Percentiles rank a stretch among this genome's conserved stretches.
Evolutionary conservation across 352 stramenopile species (phyloP).

Genomic region (Phytopythium montanum): DNA sequence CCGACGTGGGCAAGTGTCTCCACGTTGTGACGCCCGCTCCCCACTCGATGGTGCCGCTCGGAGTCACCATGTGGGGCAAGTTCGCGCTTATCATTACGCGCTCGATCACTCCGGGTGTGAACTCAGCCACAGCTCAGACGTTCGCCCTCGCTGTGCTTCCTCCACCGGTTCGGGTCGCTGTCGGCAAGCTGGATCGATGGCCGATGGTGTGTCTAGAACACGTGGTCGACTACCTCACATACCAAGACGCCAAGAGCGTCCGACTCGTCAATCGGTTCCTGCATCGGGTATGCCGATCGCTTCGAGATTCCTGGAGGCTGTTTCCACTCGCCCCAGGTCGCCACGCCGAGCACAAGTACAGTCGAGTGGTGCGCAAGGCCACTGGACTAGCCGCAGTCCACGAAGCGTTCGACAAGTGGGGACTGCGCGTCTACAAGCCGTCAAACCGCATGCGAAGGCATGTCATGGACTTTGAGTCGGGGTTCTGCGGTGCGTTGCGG

Average conservation of each 20-base stretch:
- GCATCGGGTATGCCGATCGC: constrained; percentile 28
- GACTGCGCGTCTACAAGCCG: constrained; percentile 40
- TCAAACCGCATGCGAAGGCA: constrained; percentile 34
- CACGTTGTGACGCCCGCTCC: constrained; percentile 19
- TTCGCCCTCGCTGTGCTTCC: constrained; percentile 22
- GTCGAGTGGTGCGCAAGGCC: constrained; percentile 25
- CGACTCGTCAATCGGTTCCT: constrained; percentile 34
- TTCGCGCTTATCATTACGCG: constrained; percentile 12
- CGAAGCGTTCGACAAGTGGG: constrained; percentile 60
- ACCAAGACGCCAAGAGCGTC: constrained; percentile 40
- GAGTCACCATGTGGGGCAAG: constrained; percentile 20
- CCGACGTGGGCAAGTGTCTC: constrained; percentile 32
- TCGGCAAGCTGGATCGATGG: constrained; percentile 26
- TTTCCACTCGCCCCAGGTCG: constrained; percentile 33
- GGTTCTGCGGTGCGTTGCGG: constrained; percentile 47
- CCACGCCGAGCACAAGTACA: constrained; percentile 28
- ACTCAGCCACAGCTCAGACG: neutral
- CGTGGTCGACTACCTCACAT: constrained; percentile 40
- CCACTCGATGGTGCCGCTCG: constrained; percentile 8
- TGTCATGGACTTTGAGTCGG: constrained; percentile 54
- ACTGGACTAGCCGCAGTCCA: constrained; percentile 41
- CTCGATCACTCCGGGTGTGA: neutral
- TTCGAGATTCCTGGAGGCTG: constrained; percentile 53
- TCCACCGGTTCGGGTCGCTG: constrained; percentile 14
- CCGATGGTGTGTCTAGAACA: constrained; percentile 17